Base-by-base conservation (phyloP, 495 filamentous ascomycete species). In the Penicillium canariense region DNA sequence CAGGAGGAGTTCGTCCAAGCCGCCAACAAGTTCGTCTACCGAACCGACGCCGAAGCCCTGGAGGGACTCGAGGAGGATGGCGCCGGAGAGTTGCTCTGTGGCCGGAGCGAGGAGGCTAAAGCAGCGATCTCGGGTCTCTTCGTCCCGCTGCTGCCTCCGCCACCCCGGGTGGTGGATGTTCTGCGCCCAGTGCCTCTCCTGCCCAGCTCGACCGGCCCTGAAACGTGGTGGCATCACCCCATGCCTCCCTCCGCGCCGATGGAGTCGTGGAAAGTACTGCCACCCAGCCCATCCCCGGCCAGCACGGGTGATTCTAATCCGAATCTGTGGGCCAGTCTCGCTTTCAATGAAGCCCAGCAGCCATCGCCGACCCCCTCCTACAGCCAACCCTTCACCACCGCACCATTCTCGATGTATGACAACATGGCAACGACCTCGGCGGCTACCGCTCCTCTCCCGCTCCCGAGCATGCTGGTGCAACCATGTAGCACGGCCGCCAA, bases 21-120 rank as follows among this genome's bases (percentile, higher is more conserved):
- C 40, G 87, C 91, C 76, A 99, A 99, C 81, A 91, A 87, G 75
- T 99, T 94, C 68, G 92, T 99, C 62, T 99, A 90, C 76, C 84
- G 91, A 61, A 91, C 94, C 26, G 84, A 89, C 60, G 91, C 87
- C 55, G 86, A 88, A 59, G 94, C 93, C 32, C 79, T 99, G 51
- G 94, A 99, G 73, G 94, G 94, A 44, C 74, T 97, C 51, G 94
- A 99, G 78, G 94, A 99, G 73, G 95, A 97, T 68, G 94, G 94
- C 51, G 90, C 88, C 39, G 94, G 94, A 50, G 94, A 99, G 74
- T 77, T 99, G 50, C 83, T 97, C 36, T 87, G 86, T 59, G 93
- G 94, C 48, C 87, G 89, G 72, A 92, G 90, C 69, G 91, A 96
- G 65, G 93, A 97, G 54, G 93, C 96, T 66, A 96, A 96, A 80